Percentiles rank a stretch among this genome's conserved stretches.
These are phyloP conservation scores for Epichloe sibirici DNA, from an alignment of 2,329 filamentous ascomycete species.

Conservation along the genomic window DNA sequence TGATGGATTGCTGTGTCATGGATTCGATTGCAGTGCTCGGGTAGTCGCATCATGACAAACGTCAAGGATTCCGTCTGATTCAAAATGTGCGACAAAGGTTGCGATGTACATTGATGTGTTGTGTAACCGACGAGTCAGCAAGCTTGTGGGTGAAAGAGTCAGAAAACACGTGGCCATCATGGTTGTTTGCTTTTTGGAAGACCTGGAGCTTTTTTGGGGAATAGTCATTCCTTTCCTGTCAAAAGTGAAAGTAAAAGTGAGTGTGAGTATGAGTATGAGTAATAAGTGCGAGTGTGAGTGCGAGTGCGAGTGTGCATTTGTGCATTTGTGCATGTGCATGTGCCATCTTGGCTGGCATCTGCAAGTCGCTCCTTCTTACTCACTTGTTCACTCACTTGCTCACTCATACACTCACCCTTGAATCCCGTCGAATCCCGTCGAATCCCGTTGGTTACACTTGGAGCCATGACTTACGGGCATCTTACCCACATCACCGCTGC, in stretches of 20 bases:
- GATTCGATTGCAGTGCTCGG: conserved; percentile 1
- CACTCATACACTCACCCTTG: too few species aligned
- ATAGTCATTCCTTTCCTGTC: not conserved
- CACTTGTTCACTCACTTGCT: not conserved
- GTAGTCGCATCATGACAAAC: conserved; percentile 6
- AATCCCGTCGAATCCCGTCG: too few species aligned
- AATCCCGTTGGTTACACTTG: not conserved
- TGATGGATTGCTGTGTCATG: not conserved
- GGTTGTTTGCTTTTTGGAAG: not conserved
- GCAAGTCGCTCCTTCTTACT: not conserved
- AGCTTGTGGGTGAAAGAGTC: not conserved
- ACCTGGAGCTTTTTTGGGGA: not conserved
- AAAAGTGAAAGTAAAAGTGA: not conserved
- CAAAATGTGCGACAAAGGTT: not conserved
- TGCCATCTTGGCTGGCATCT: not conserved
- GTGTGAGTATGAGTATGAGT: not conserved
- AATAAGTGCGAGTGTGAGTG: not conserved
- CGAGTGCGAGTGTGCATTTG: too few species aligned
- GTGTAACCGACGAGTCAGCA: conserved; percentile 3
- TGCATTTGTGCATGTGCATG: too few species aligned
- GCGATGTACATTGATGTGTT: conserved; percentile 1
- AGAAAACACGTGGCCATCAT: conserved; percentile 1
- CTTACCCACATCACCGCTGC: not conserved
- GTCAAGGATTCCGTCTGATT: not conserved
- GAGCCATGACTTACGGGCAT: not conserved